Conservation (phyloP, 352 stramenopile genomes). For the Globisporangium nodosum region DNA sequence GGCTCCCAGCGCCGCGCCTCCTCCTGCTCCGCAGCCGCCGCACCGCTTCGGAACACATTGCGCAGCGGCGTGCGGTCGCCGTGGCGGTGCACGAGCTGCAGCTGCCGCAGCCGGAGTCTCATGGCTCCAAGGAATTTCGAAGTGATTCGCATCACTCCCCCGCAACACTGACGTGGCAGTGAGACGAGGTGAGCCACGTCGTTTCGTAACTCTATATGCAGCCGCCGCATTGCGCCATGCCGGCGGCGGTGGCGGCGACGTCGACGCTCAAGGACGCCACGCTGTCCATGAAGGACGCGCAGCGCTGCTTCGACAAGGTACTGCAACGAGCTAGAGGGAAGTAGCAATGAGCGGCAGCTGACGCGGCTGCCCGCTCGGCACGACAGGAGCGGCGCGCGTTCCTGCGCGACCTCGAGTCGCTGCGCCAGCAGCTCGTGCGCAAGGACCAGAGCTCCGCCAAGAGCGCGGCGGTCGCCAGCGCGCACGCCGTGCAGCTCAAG, state of each 20-base stretch:
- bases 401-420: constrained; percentile 61
- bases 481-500: constrained; percentile 71
- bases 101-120: constrained; percentile 47
- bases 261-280: constrained; percentile 9
- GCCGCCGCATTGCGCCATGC: not conserved
- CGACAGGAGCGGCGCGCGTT: constrained; percentile 56
- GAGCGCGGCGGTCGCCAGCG: constrained; percentile 40
- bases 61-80: constrained; percentile 70
- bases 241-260: constrained; percentile 9
- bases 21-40: constrained; percentile 30
- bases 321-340: not conserved
- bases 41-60: constrained; percentile 56
- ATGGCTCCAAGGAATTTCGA: not conserved
- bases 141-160: too few relatives aligned
- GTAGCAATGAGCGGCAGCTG: too few relatives aligned
- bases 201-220: not conserved
- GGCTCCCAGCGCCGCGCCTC: constrained; percentile 29
- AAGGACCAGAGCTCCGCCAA: constrained; percentile 60
- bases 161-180: too few relatives aligned
- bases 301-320: constrained; percentile 77
- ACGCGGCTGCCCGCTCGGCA: not conserved
- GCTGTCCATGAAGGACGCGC: constrained; percentile 63
- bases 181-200: not conserved
- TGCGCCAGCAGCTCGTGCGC: constrained; percentile 70
- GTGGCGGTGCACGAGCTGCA: constrained; percentile 78